Percentiles rank a stretch among this genome's conserved stretches.
Evolutionary conservation across 768 basidiomycete species (phyloP).

Genomic region (Sarcodon sp.): DNA sequence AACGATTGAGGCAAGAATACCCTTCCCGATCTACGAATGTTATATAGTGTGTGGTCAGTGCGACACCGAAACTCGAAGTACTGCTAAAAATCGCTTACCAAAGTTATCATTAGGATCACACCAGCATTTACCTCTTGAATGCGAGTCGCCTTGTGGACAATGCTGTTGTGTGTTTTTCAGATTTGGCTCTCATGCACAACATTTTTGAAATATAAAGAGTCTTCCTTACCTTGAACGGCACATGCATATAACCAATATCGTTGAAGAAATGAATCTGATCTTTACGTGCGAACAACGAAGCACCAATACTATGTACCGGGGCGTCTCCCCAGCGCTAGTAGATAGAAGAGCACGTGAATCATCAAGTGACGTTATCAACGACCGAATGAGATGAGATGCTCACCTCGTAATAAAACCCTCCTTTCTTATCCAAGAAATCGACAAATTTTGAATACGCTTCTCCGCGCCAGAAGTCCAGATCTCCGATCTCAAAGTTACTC

Average conservation of each 20-base stretch:
- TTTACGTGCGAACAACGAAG: conserved; percentile 77
- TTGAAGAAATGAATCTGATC: conserved; percentile 92
- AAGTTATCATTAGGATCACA: conserved; percentile 68
- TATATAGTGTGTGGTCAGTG: conserved; percentile 5
- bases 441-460: conserved; percentile 48
- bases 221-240: conserved; percentile 55
- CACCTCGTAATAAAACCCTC: conserved; percentile 51
- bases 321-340: conserved; percentile 91
- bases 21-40: conserved; percentile 51
- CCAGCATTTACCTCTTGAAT: conserved; percentile 75
- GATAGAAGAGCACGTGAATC: neutral
- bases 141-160: conserved; percentile 69
- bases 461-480: conserved; percentile 42
- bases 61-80: neutral
- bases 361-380: neutral
- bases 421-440: conserved; percentile 37
- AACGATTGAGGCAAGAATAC: conserved; percentile 83
- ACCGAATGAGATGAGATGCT: neutral
- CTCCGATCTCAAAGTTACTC: conserved; percentile 55
- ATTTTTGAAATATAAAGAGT: neutral
- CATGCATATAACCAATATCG: conserved; percentile 85
- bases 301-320: conserved; percentile 70
- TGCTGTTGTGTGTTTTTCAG: conserved; percentile 33
- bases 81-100: conserved; percentile 28
- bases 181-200: neutral